A percentile compares a stretch with the other conserved stretches of the same genome.
These are phyloP conservation scores for Pyrenophora seminiperda DNA, from an alignment of 2,329 filamentous ascomycete species.

Conservation along the genomic window DNA sequence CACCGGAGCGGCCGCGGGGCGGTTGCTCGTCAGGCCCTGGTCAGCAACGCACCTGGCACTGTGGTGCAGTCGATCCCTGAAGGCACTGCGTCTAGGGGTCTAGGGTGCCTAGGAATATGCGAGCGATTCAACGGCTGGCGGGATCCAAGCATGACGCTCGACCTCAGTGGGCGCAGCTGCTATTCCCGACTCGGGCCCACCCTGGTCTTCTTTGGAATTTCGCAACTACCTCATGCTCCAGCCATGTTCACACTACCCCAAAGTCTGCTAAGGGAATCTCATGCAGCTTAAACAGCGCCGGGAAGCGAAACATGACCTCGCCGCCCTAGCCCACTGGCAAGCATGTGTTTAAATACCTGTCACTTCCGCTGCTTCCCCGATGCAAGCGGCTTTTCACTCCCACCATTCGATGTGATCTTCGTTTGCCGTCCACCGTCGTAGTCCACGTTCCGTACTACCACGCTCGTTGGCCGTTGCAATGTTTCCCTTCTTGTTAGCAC, in stretches of 20 bases:
- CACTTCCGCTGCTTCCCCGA: conserved; percentile 45
- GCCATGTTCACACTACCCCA: conserved; percentile 49
- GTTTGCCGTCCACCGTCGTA: conserved; percentile 41
- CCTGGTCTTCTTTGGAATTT: conserved; percentile 43
- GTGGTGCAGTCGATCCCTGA: conserved; percentile 46
- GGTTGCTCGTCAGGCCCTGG: conserved; percentile 27
- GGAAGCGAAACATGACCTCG: conserved; percentile 48
- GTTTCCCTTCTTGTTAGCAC: conserved; percentile 46
- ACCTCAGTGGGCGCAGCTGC: conserved; percentile 38
- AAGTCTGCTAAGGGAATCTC: conserved; percentile 48
- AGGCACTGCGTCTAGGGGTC: conserved; percentile 36
- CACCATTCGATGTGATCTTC: conserved; percentile 50
- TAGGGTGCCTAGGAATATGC: conserved; percentile 44
- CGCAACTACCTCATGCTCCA: conserved; percentile 49
- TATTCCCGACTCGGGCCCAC: conserved; percentile 38
- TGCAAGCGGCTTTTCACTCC: conserved; percentile 47
- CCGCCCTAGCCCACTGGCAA: conserved; percentile 47
- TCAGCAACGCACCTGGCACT: conserved; percentile 17
- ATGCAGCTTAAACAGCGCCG: conserved; percentile 49
- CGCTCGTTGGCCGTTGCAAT: conserved; percentile 47
- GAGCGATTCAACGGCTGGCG: conserved; percentile 48
- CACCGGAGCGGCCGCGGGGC: conserved; percentile 33
- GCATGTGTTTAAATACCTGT: conserved; percentile 50
- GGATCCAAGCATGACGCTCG: conserved; percentile 49
- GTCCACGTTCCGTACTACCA: conserved; percentile 44